These are phyloP conservation scores for Aspergillus unguis DNA, from an alignment of 2,329 filamentous ascomycete genomes.

Conservation along the genomic window DNA sequence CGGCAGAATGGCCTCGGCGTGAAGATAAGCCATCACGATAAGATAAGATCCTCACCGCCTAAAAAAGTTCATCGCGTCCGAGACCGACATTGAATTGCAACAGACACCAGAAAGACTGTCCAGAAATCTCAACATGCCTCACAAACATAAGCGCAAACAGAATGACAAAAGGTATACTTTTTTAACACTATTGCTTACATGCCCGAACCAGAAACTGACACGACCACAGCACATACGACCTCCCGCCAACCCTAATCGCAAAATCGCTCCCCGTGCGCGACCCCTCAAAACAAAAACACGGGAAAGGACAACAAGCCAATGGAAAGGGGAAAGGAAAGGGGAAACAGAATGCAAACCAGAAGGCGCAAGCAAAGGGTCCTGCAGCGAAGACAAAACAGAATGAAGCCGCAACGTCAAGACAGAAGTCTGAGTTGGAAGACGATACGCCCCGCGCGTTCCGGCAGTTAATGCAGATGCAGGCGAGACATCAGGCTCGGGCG, in stretches of 20 bases:
- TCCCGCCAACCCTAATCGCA: constrained; percentile 60
- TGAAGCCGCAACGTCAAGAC: constrained; percentile 16
- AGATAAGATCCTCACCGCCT: neutral
- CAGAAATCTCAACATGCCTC: constrained; percentile 60
- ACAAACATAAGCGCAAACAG: constrained; percentile 71
- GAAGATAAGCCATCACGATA: neutral
- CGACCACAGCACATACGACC: constrained; percentile 47
- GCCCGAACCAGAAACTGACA: constrained; percentile 13
- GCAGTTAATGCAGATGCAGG: constrained; percentile 74
- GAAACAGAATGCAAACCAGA: constrained; percentile 44
- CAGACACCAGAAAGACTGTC: neutral
- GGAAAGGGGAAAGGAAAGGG: constrained; percentile 32
- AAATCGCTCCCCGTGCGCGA: constrained; percentile 57
- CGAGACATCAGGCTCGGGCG: constrained; percentile 35
- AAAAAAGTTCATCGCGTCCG: constrained; percentile 3
- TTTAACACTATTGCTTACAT: neutral
- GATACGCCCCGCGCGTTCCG: constrained; percentile 88
- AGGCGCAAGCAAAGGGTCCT: constrained; percentile 12
- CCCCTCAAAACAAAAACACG: constrained; percentile 29
- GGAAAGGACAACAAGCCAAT: neutral
- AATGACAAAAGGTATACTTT: constrained; percentile 34
- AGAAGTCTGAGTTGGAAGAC: constrained; percentile 50
- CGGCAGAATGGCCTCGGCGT: too few relatives aligned
- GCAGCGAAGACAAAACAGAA: constrained; percentile 14
- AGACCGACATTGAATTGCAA: neutral